Conservation (phyloP, 768 basidiomycete genomes). For the Paxillus rubicundulus region DNA sequence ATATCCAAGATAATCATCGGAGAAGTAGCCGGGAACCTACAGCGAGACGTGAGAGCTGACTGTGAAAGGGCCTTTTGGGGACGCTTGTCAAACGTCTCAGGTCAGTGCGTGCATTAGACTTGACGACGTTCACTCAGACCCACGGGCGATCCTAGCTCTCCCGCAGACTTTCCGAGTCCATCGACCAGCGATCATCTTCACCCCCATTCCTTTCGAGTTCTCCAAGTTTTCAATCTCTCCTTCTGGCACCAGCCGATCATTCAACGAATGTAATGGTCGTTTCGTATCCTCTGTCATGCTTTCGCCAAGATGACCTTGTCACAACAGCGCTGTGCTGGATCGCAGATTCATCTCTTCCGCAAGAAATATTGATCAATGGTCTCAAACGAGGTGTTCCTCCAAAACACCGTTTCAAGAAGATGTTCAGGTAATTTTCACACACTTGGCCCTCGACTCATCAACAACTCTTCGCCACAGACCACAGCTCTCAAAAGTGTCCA, state of each 20-base stretch:
- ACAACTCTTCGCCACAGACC: conserved; percentile 39
- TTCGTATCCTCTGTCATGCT: background rate
- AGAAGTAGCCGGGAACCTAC: conserved; percentile 50
- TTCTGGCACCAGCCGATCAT: conserved; percentile 41
- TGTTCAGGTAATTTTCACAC: conserved; percentile 51
- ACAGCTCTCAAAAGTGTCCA: conserved; percentile 47
- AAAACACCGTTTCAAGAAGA: conserved; percentile 61
- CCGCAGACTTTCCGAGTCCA: conserved; percentile 49
- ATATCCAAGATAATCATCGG: conserved; percentile 67
- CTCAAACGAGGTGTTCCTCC: conserved; percentile 73
- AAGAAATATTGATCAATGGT: conserved; percentile 76
- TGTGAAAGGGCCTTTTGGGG: conserved; percentile 67
- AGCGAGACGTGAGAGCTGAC: conserved; percentile 48
- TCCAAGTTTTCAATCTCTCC: conserved; percentile 45
- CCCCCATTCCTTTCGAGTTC: conserved; percentile 51
- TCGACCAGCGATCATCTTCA: conserved; percentile 56
- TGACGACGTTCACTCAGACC: background rate
- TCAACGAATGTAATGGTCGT: conserved; percentile 61
- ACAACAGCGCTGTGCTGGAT: conserved; percentile 68
- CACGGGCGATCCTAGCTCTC: conserved; percentile 35
- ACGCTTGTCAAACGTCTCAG: conserved; percentile 45
- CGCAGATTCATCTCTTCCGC: conserved; percentile 42
- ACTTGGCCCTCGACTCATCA: background rate
- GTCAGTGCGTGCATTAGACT: conserved; percentile 25
- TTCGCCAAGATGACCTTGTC: conserved; percentile 1